phyloP scores from a whole-genome alignment of 2,329 filamentous ascomycete genomes.

The Mariannaea elegans region DNA sequence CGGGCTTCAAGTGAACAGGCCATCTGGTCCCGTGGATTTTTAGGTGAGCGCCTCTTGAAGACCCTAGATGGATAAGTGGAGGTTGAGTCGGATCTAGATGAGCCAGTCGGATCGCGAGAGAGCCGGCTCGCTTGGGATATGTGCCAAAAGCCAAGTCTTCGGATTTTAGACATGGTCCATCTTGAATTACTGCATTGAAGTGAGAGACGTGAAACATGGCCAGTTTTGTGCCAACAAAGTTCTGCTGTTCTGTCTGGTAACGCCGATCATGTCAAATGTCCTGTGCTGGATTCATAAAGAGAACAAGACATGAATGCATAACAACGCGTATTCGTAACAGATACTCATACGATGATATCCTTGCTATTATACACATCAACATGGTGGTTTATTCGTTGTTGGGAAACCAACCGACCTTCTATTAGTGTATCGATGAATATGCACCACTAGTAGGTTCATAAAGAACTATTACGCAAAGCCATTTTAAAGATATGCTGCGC shows the following conservation, averaged over 20 bases:
- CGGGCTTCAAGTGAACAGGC: background rate
- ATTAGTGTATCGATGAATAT: background rate
- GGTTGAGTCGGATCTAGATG: slow-evolving; percentile 23
- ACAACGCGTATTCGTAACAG: background rate
- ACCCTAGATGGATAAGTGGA: slow-evolving; percentile 17
- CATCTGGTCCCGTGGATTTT: slow-evolving; percentile 15
- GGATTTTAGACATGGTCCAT: slow-evolving; percentile 30
- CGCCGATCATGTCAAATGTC: background rate
- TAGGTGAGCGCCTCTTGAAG: background rate
- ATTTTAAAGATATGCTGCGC: no score
- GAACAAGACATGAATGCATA: background rate
- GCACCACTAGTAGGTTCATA: background rate
- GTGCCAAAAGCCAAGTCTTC: slow-evolving; percentile 23
- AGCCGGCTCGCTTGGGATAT: slow-evolving; percentile 20
- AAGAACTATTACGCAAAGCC: no score
- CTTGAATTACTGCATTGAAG: slow-evolving; percentile 13
- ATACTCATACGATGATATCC: slow-evolving; percentile 1
- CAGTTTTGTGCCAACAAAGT: background rate
- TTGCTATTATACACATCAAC: background rate
- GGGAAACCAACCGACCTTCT: background rate
- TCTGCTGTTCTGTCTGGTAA: background rate
- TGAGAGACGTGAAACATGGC: background rate
- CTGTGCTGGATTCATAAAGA: no score
- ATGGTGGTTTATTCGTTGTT: background rate
- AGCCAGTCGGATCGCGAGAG: slow-evolving; percentile 32